Evolutionary conservation across 2,329 filamentous ascomycete species (phyloP).

Genomic region (Arthroderma uncinatum): DNA sequence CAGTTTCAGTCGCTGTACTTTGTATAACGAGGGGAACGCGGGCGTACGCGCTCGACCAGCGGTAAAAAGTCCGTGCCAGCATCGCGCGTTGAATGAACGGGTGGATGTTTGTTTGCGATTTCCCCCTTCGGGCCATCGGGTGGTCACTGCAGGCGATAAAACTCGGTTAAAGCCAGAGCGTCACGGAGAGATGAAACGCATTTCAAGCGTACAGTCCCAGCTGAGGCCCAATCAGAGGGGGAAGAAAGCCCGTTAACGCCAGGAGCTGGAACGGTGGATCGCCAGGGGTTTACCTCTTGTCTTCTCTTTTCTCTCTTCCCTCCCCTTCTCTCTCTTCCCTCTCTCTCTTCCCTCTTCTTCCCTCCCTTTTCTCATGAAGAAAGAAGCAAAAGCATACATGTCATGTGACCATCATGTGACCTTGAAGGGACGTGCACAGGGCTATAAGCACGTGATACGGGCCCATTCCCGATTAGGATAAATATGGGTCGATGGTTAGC

Average conservation of each 20-base stretch:
- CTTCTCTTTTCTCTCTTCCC: not conserved
- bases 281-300: not conserved
- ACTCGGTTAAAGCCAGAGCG: not conserved
- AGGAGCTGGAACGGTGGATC: slow-evolving; percentile 4
- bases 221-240: not conserved
- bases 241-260: not conserved
- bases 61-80: not conserved
- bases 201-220: not conserved
- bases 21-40: not conserved
- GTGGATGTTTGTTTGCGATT: not conserved
- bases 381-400: too few relatives aligned
- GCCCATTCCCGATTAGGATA: not conserved
- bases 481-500: not conserved
- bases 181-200: not conserved
- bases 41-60: not conserved
- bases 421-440: not conserved
- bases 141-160: not conserved
- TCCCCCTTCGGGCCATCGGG: not conserved
- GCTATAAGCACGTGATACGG: not conserved
- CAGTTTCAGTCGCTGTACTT: not conserved
- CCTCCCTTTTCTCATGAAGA: not conserved
- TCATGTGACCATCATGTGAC: not conserved
- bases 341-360: not conserved
- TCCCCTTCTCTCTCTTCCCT: not conserved
- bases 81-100: not conserved